Conservation (phyloP, 805 yeast genomes). For the Cyberlindnera euphorbiae region DNA sequence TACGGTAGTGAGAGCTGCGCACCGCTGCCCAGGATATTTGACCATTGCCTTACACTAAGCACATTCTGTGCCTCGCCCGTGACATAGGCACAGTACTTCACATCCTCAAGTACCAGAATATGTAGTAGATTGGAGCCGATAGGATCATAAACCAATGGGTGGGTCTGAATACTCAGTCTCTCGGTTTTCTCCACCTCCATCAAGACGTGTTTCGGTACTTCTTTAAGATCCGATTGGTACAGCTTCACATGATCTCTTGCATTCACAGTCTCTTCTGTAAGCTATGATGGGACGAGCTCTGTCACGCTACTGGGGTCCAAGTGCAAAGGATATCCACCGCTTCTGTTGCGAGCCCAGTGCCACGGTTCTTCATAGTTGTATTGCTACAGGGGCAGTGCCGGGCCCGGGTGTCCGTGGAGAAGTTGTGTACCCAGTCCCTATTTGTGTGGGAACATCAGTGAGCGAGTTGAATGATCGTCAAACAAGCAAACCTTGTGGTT, state of each 20-base stretch:
- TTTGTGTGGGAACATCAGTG: constrained; percentile 40
- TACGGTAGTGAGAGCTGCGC: not conserved
- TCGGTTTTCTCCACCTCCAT: constrained; percentile 3
- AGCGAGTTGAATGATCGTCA: too few species aligned
- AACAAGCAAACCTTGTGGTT: too few species aligned
- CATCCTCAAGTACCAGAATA: too few species aligned
- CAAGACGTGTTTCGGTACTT: constrained; percentile 2
- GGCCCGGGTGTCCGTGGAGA: constrained; percentile 38
- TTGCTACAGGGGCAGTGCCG: constrained; percentile 19
- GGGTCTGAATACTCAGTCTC: not conserved
- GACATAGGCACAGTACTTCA: constrained; percentile 8
- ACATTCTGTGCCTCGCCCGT: constrained; percentile 3
- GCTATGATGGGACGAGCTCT: constrained; percentile 1
- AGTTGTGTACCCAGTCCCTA: constrained; percentile 39
- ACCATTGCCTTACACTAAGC: constrained; percentile 2
- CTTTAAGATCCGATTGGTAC: not conserved
- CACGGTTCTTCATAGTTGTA: constrained; percentile 20
- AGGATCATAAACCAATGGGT: constrained; percentile 32
- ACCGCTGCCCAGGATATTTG: not conserved
- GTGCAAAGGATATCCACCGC: constrained; percentile 19
- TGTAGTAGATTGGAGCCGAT: constrained; percentile 5
- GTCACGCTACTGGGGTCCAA: constrained; percentile 7
- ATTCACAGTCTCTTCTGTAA: not conserved
- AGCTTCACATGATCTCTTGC: not conserved
- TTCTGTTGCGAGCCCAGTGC: constrained; percentile 25